Evolutionary conservation across 2,329 filamentous ascomycete species (phyloP).

Genomic region (Colletotrichum sp.): DNA sequence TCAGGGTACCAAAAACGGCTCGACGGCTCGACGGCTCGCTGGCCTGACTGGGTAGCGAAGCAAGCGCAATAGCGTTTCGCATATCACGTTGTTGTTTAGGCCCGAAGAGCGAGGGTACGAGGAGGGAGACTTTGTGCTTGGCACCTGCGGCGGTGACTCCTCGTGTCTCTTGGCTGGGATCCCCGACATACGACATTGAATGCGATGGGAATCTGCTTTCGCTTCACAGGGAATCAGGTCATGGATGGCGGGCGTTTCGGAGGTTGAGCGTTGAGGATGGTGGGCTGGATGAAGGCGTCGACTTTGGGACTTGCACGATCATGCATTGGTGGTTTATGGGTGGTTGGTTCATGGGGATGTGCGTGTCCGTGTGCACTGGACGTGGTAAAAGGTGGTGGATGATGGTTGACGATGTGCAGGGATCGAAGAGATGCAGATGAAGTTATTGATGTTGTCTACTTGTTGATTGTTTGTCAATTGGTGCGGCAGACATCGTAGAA

Average conservation of each 20-base stretch:
- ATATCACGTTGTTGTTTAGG: too few relatives aligned
- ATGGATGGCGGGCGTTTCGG: neutral
- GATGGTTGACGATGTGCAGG: too few relatives aligned
- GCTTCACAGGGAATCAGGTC: neutral
- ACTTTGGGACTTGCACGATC: too few relatives aligned
- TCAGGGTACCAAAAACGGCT: neutral
- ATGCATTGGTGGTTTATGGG: too few relatives aligned
- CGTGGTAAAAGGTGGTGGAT: too few relatives aligned
- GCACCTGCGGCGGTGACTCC: neutral
- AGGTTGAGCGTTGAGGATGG: neutral
- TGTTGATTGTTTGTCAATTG: too few relatives aligned
- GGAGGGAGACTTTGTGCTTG: neutral
- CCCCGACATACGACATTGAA: neutral
- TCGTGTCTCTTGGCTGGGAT: neutral
- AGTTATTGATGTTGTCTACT: too few relatives aligned
- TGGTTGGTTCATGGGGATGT: too few relatives aligned
- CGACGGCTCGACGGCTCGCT: neutral
- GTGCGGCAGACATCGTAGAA: too few relatives aligned
- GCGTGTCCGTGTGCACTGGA: too few relatives aligned
- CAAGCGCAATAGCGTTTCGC: neutral
- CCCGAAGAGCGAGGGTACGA: neutral
- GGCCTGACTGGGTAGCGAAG: neutral
- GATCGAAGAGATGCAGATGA: too few relatives aligned
- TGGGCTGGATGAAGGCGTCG: neutral
- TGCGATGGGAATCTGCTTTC: neutral